These are phyloP conservation scores for Pleoardoris graminearum DNA, from an alignment of 2,329 filamentous ascomycete species.

Conservation along the genomic window DNA sequence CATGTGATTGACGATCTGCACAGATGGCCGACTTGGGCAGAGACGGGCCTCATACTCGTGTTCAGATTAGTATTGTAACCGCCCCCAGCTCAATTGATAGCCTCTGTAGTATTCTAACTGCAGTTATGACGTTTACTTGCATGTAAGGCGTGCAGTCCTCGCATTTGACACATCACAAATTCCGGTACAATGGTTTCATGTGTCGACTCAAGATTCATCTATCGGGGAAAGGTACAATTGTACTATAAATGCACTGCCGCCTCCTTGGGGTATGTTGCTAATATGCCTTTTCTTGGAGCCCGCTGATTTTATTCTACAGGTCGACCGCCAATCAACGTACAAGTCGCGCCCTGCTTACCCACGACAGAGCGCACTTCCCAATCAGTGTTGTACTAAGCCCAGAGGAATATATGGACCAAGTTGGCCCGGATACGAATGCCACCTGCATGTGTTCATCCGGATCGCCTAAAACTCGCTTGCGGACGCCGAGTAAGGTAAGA, in stretches of 20 bases:
- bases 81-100: background rate
- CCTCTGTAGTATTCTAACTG: background rate
- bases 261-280: no score
- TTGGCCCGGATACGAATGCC: background rate
- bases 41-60: background rate
- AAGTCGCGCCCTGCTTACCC: no score
- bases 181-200: no score
- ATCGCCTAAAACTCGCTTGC: background rate
- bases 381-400: background rate
- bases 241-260: no score
- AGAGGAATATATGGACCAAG: background rate
- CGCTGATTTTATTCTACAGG: no score
- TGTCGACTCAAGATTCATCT: no score
- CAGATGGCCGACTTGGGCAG: background rate
- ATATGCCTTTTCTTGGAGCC: no score
- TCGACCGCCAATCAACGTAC: no score
- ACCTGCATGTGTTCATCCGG: background rate
- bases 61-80: background rate
- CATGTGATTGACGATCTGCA: background rate
- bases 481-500: background rate
- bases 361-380: background rate
- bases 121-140: background rate
- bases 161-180: no score
- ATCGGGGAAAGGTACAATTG: no score
- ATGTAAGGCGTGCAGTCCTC: no score